Percentiles rank a stretch among this genome's conserved stretches.
These are phyloP conservation scores for Cokeromyces recurvatus DNA, from an alignment of 371 early-diverging fungal species.

Conservation along the genomic window DNA sequence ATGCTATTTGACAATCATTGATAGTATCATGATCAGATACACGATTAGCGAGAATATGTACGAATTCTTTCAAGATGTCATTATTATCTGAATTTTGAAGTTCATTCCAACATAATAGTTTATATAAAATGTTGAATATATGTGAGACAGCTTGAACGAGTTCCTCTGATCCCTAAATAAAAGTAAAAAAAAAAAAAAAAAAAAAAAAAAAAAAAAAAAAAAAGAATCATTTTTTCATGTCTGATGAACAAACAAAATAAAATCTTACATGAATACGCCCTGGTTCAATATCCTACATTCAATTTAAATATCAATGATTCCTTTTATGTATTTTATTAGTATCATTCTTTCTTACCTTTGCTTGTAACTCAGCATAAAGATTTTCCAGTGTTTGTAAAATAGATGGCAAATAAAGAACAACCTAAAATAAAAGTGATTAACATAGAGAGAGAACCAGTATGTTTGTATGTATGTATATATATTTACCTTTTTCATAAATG, in stretches of 20 bases:
- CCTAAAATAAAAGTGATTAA: slow-evolving; percentile 11
- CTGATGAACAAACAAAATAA: no score
- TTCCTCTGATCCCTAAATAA: slow-evolving; percentile 24
- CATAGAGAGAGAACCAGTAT: no score
- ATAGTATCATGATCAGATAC: slow-evolving; percentile 4
- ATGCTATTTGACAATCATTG: no score
- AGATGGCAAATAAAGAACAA: slow-evolving; percentile 27
- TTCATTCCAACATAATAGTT: slow-evolving; percentile 55
- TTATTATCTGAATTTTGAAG: slow-evolving; percentile 44
- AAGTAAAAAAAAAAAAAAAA: no score
- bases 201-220: no score
- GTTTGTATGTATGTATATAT: no score
- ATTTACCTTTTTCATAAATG: slow-evolving; percentile 39
- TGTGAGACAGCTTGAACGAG: slow-evolving; percentile 30
- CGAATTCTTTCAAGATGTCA: slow-evolving; percentile 21
- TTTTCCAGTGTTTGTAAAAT: slow-evolving; percentile 31
- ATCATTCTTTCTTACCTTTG: slow-evolving; percentile 14
- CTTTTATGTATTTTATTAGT: no score
- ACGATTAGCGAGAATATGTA: slow-evolving; percentile 16
- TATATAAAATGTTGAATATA: slow-evolving; percentile 41
- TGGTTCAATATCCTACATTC: slow-evolving; percentile 25
- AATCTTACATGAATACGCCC: slow-evolving; percentile 20
- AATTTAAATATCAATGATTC: no score
- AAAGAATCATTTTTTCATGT: no score
- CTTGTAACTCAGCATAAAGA: slow-evolving; percentile 22